Conservation (phyloP, 306 rosid species). For the Acacia crassicarpa region DNA sequence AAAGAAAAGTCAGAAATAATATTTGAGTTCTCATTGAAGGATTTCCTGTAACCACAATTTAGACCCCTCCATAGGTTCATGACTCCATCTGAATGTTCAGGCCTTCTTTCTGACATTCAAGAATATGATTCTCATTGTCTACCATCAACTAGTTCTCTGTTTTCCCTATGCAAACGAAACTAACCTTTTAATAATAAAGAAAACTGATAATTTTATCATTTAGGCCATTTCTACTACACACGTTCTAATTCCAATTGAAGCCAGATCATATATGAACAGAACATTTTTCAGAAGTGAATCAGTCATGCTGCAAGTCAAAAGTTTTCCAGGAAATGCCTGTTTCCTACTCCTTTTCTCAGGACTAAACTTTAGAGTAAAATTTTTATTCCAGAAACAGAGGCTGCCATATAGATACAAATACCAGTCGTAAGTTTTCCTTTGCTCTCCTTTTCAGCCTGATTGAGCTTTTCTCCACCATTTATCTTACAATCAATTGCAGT, state of each 20-base stretch:
- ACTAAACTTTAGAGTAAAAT: neutral
- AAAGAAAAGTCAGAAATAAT: neutral
- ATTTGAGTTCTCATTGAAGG: slow-evolving; percentile 37
- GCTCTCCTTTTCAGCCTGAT: neutral
- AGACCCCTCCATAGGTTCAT: slow-evolving; percentile 63
- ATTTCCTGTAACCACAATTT: slow-evolving; percentile 49
- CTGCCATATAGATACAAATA: neutral
- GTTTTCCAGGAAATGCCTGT: neutral
- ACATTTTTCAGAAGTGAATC: neutral
- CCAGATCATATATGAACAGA: neutral
- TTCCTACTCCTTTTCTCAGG: neutral
- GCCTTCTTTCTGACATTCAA: slow-evolving; percentile 23
- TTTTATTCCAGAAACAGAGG: neutral
- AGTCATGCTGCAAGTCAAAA: neutral
- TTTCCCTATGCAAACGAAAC: neutral
- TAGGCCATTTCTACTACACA: neutral
- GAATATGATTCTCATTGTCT: neutral
- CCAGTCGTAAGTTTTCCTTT: neutral
- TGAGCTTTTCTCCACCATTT: neutral
- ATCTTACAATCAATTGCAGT: neutral
- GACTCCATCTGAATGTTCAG: slow-evolving; percentile 63
- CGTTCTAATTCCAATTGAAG: neutral
- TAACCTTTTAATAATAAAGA: neutral
- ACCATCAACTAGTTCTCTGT: neutral
- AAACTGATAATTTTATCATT: neutral